Percentiles rank a stretch among this genome's conserved stretches.
Conservation (phyloP, 768 basidiomycete species). For the Lactarius sanguifluus region DNA sequence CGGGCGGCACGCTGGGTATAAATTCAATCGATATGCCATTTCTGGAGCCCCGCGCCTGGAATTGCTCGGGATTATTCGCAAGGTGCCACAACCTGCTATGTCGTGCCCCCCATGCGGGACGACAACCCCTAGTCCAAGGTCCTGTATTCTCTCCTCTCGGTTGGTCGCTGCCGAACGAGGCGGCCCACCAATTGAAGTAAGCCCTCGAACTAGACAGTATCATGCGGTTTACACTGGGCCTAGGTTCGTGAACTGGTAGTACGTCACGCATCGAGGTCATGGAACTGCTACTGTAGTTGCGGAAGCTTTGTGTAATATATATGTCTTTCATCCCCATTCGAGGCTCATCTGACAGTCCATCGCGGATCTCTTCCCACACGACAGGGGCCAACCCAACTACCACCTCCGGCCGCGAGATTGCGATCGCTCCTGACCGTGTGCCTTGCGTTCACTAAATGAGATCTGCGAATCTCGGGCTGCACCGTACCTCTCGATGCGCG, state of each 20-base stretch:
- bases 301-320: background rate
- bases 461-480: conserved; percentile 3
- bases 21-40: conserved; percentile 18
- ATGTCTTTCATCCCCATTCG: background rate
- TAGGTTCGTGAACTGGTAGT: conserved; percentile 6
- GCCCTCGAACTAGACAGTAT: background rate
- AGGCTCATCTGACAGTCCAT: background rate
- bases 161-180: background rate
- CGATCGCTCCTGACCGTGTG: background rate
- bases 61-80: background rate
- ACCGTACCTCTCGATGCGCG: background rate
- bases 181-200: background rate
- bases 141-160: background rate
- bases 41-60: conserved; percentile 10
- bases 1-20: conserved; percentile 22
- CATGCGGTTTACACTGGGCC: background rate
- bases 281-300: background rate
- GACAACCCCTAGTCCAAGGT: background rate
- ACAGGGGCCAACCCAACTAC: background rate
- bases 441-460: conserved; percentile 10
- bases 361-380: conserved; percentile 17
- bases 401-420: too few relatives aligned
- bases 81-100: background rate
- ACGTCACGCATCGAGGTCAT: background rate
- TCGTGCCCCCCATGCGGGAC: background rate